Evolutionary conservation across 129 eudicot genomes (phyloP).

Genomic region (Saussurea involucrata): DNA sequence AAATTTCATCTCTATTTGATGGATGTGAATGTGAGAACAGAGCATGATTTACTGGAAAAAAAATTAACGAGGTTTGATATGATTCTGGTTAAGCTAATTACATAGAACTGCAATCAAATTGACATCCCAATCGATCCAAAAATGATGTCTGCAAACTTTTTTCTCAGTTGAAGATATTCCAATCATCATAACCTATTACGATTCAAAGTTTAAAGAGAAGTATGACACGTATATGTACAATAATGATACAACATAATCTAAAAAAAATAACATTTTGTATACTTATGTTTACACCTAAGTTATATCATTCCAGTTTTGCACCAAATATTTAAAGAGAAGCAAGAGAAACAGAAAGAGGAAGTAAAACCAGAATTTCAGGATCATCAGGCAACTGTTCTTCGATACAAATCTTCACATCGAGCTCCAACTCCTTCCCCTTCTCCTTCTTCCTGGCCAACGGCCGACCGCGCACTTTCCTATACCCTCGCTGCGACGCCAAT

Average conservation of each 20-base stretch:
- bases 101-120: not conserved
- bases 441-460: slow-evolving; percentile 35
- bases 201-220: not conserved
- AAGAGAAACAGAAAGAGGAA: not conserved
- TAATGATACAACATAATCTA: not conserved
- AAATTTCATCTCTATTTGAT: not conserved
- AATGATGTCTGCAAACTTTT: not conserved
- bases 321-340: not conserved
- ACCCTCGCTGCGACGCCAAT: slow-evolving; percentile 56
- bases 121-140: not conserved
- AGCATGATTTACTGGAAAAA: not conserved
- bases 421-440: slow-evolving; percentile 67
- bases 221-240: not conserved
- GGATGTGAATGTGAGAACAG: not conserved
- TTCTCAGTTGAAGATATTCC: not conserved
- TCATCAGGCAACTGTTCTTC: slow-evolving; percentile 84
- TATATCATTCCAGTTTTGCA: not conserved
- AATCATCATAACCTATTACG: not conserved
- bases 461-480: slow-evolving; percentile 55
- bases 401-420: slow-evolving; percentile 67
- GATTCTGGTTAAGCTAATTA: not conserved
- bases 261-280: not conserved
- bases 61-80: not conserved
- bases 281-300: not conserved
- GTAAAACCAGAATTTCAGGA: slow-evolving; percentile 69